These are phyloP conservation scores for Vicia faba DNA, from an alignment of 306 rosid species.

Conservation along the genomic window DNA sequence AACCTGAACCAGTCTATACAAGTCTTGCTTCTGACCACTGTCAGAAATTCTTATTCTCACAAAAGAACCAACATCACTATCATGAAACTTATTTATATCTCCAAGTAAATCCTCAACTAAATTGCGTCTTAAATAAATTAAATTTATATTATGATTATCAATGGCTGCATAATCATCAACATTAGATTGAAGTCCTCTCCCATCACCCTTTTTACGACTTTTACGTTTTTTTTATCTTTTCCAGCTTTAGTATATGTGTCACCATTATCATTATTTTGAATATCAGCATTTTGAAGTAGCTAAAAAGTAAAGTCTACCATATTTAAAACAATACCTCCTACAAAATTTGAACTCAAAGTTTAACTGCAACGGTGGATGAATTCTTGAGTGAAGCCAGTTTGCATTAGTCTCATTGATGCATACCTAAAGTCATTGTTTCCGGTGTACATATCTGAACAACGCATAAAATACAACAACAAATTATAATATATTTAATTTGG, in stretches of 20 bases:
- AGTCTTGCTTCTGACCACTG: constrained; percentile 95
- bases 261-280: no score
- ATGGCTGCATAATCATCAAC: constrained; percentile 95
- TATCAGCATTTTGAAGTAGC: no score
- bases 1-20: constrained; percentile 99
- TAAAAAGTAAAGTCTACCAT: no score
- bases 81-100: constrained; percentile 70
- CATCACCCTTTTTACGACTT: constrained; percentile 74
- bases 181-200: constrained; percentile 77
- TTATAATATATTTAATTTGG: no score
- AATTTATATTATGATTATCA: constrained; percentile 84
- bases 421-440: no score
- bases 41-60: constrained; percentile 98
- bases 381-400: no score
- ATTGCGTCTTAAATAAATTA: constrained; percentile 89
- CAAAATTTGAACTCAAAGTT: no score
- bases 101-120: constrained; percentile 90
- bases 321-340: no score
- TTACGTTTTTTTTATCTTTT: constrained; percentile 83
- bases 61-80: constrained; percentile 80
- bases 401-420: no score
- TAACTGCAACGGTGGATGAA: no score
- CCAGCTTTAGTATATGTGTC: constrained; percentile 56
- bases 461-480: no score
- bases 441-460: no score